Conservation (phyloP, 73 alveolate genomes). For the Durusdinium trenchii region DNA sequence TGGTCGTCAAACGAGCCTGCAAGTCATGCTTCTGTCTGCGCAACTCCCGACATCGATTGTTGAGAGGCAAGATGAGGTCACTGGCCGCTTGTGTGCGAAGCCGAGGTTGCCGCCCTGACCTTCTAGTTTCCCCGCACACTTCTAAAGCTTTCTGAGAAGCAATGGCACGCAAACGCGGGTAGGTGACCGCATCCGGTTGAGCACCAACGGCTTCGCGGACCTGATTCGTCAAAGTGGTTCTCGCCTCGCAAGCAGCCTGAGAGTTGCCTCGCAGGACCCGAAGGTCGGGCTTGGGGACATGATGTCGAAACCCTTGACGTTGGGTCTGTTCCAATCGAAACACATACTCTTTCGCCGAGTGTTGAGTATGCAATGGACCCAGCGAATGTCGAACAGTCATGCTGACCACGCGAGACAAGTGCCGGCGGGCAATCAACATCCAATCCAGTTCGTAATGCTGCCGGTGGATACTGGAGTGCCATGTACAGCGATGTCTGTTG, state of each 20-base stretch:
- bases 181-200: not conserved
- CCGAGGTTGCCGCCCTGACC: constrained; percentile 19
- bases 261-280: not conserved
- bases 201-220: not conserved
- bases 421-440: constrained; percentile 4
- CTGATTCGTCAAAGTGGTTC: not conserved
- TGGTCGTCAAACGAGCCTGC: not conserved
- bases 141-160: not conserved
- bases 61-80: not conserved
- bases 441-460: not conserved
- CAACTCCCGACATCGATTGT: not conserved
- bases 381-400: constrained; percentile 1
- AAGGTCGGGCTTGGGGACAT: constrained; percentile 21
- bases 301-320: not conserved
- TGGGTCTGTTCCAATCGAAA: not conserved
- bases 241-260: not conserved
- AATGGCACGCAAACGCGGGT: not conserved
- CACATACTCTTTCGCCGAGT: constrained; percentile 20
- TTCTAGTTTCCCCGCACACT: not conserved
- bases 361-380: not conserved
- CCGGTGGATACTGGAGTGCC: constrained; percentile 9
- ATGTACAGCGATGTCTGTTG: constrained; percentile 18
- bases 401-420: constrained; percentile 5
- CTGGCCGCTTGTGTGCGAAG: not conserved
- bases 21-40: not conserved